Base-by-base conservation (phyloP, 148 eudicot species). In the Cornus suecica region DNA sequence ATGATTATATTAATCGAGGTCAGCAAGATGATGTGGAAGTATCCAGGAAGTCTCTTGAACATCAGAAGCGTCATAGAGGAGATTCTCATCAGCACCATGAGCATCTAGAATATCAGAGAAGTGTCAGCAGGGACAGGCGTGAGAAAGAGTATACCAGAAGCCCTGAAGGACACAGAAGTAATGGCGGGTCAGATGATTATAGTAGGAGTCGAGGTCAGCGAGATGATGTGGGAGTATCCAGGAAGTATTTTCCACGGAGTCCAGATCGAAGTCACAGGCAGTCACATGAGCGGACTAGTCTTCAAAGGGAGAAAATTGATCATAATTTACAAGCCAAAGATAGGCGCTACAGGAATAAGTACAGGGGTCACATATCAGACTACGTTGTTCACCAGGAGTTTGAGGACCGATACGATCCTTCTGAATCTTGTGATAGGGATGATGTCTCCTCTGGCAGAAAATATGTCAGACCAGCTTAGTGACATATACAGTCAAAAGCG, bases 381-480 rank as follows among this genome's bases (percentile, higher is more conserved):
- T 81, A 84, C 29, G 76, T 65, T 62, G 69, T 68, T 65, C 76
- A 62, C 2, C 75, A 75, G 83, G 90, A 80, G 69, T 85, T 90
- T 71, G 85, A 82, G 56, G 99, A 96, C 87, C 83, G 99, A 88
- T 96, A 96, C 74, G 90, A 90, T 83, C 99, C 99, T 81, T 82
- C 90, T 64, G 80, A 80, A 75, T 84, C 93, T 71, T 77, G 71
- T 67, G 85, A 87, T 67, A 32, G 31, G 69, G 81, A 85, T 52
- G 80, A 76, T 77, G 71, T 69, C 72, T 82, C 51, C 32, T 73
- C 62, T 66, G 76, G 63, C 71, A 74, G 76, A 66, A 71, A 78
- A n/a, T 77, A 69, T 45, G 64, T 66, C 48, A 76, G 78, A 48
- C 71, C 68, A 58, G 62, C 22, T 7, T 58, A 58, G 62, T 20